These are phyloP conservation scores for Fusarium clavum DNA, from an alignment of 2,329 filamentous ascomycete genomes.

Conservation along the genomic window DNA sequence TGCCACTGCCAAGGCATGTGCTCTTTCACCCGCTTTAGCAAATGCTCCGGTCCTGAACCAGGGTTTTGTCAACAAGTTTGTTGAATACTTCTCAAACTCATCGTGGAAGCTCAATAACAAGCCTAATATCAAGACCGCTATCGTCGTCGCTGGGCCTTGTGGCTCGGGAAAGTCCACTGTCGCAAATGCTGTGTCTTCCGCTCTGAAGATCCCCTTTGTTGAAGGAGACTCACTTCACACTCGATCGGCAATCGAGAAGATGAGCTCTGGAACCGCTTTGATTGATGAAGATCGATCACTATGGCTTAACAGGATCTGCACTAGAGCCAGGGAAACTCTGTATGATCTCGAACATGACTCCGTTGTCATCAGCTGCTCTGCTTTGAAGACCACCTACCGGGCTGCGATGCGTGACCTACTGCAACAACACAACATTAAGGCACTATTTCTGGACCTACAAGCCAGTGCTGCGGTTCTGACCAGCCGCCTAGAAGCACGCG, in stretches of 20 bases:
- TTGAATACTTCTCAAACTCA: conserved; percentile 49
- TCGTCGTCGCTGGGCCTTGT: conserved; percentile 55
- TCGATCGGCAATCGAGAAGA: conserved; percentile 48
- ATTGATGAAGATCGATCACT: conserved; percentile 48
- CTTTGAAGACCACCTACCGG: conserved; percentile 51
- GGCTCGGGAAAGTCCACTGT: conserved; percentile 57
- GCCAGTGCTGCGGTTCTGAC: conserved; percentile 46
- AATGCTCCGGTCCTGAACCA: conserved; percentile 50
- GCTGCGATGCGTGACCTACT: conserved; percentile 46
- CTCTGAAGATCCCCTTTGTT: conserved; percentile 51
- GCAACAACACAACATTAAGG: conserved; percentile 32
- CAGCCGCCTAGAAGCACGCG: conserved; percentile 44
- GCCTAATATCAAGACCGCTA: conserved; percentile 39
- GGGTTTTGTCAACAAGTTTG: conserved; percentile 54
- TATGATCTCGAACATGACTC: conserved; percentile 44
- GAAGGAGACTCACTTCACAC: conserved; percentile 56
- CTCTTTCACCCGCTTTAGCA: conserved; percentile 59
- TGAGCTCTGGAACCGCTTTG: conserved; percentile 48
- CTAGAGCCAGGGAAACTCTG: conserved; percentile 40
- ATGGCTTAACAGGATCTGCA: conserved; percentile 48
- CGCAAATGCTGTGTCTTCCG: conserved; percentile 46
- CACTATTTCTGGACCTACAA: conserved; percentile 54
- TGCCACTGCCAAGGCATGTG: conserved; percentile 52
- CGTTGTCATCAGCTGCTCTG: conserved; percentile 55
- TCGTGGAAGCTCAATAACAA: conserved; percentile 52